These are phyloP conservation scores for Debaryomyces hansenii DNA, from an alignment of 805 yeast species.

Conservation along the genomic window DNA sequence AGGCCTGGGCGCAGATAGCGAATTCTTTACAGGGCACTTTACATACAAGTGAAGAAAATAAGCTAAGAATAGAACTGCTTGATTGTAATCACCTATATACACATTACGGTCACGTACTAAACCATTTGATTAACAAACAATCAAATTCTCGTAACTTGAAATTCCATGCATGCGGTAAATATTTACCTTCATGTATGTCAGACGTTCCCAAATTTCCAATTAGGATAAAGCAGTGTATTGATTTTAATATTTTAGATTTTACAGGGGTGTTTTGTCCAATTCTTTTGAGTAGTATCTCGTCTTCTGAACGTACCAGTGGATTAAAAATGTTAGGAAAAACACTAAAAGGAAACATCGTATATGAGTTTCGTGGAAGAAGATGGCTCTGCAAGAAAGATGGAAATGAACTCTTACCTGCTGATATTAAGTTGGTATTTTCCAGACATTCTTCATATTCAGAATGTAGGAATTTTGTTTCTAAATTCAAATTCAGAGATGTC, in stretches of 20 bases:
- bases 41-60: slow-evolving; percentile 7
- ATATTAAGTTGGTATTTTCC: slow-evolving; percentile 40
- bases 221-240: slow-evolving; percentile 34
- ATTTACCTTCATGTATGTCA: neutral
- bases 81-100: neutral
- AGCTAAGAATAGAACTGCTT: slow-evolving; percentile 1
- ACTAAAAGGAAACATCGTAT: slow-evolving; percentile 19
- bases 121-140: neutral
- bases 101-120: neutral
- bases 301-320: slow-evolving; percentile 8
- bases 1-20: slow-evolving; percentile 44
- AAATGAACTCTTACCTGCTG: slow-evolving; percentile 31
- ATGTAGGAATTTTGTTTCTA: slow-evolving; percentile 28
- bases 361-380: slow-evolving; percentile 17
- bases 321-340: slow-evolving; percentile 16
- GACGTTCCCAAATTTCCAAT: slow-evolving; percentile 15
- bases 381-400: slow-evolving; percentile 32
- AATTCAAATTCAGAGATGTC: slow-evolving; percentile 41
- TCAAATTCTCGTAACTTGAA: neutral
- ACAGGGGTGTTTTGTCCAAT: slow-evolving; percentile 30
- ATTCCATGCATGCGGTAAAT: slow-evolving; percentile 8
- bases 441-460: slow-evolving; percentile 50
- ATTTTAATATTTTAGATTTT: slow-evolving; percentile 35
- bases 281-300: slow-evolving; percentile 12
- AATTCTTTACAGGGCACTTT: slow-evolving; percentile 18